These are phyloP conservation scores for Nothomitra cinnamomea DNA, from an alignment of 2,329 filamentous ascomycete species.

Conservation along the genomic window DNA sequence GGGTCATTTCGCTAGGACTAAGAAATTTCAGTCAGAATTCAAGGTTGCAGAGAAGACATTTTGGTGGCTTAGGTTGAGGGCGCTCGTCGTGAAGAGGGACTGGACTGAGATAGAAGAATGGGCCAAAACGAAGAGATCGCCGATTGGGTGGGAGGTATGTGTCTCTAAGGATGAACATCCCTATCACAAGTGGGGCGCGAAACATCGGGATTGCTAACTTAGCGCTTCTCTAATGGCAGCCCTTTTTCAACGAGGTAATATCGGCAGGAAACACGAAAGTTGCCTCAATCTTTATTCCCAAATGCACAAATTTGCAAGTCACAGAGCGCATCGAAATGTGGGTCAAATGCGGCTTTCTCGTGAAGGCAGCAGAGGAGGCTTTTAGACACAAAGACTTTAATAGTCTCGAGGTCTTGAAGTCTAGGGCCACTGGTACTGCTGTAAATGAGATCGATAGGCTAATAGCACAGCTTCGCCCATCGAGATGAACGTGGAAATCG, in stretches of 20 bases:
- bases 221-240: constrained; percentile 30
- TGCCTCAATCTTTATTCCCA: constrained; percentile 69
- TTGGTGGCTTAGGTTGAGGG: constrained; percentile 75
- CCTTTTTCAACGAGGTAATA: constrained; percentile 80
- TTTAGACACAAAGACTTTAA: constrained; percentile 63
- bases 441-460: constrained; percentile 71
- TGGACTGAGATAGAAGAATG: constrained; percentile 89
- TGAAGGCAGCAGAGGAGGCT: constrained; percentile 84
- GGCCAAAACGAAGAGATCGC: constrained; percentile 59
- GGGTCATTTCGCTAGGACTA: constrained; percentile 69
- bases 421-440: constrained; percentile 53
- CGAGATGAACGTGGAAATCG: constrained; percentile 19
- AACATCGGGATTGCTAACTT: constrained; percentile 12
- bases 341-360: constrained; percentile 81
- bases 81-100: constrained; percentile 74
- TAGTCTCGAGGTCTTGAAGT: constrained; percentile 54
- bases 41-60: constrained; percentile 80
- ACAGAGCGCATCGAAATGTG: constrained; percentile 77
- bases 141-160: constrained; percentile 89
- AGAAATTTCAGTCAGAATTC: constrained; percentile 81
- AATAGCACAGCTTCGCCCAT: constrained; percentile 35
- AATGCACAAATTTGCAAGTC: constrained; percentile 49
- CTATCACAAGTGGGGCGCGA: constrained; percentile 11
- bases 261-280: constrained; percentile 80
- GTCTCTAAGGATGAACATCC: constrained; percentile 3